Conservation (phyloP, 2,329 filamentous ascomycete species). For the Colletotrichum sp. region DNA sequence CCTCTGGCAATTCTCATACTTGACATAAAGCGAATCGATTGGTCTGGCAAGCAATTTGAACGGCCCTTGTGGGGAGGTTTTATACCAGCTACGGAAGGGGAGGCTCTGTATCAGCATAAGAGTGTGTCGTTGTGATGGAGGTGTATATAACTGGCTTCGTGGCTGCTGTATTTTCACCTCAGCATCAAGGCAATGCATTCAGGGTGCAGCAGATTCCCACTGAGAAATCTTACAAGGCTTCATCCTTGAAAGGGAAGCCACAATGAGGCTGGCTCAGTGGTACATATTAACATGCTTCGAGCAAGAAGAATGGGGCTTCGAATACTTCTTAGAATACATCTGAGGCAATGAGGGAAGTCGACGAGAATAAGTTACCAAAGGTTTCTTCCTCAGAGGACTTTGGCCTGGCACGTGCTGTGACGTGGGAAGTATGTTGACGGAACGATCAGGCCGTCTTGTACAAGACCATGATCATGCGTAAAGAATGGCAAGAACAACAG, state of each 20-base stretch:
- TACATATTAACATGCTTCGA: not conserved
- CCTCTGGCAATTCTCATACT: not conserved
- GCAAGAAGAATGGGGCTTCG: not conserved
- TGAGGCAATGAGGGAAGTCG: not conserved
- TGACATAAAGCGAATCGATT: not conserved
- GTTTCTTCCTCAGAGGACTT: not conserved
- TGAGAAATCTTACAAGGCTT: too few species aligned
- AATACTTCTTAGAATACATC: not conserved
- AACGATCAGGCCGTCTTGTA: too few species aligned
- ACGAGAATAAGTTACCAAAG: not conserved
- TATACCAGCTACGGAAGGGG: not conserved
- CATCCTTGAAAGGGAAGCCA: too few species aligned
- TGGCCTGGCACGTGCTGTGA: not conserved
- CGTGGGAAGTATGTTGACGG: not conserved
- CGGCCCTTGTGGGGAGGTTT: rapidly evolving
- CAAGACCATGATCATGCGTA: too few species aligned
- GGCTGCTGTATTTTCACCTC: not conserved
- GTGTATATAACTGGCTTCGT: rapidly evolving
- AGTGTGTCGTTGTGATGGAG: too few species aligned
- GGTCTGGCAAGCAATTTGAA: not conserved
- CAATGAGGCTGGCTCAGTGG: rapidly evolving
- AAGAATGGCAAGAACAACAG: too few species aligned
- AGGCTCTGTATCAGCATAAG: too few species aligned
- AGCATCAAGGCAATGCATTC: not conserved
- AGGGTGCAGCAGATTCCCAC: too few species aligned